A percentile compares a stretch with the other conserved stretches of the same genome.
Evolutionary conservation across 805 yeast species (phyloP).

Genomic region (Suhomyces sp.): DNA sequence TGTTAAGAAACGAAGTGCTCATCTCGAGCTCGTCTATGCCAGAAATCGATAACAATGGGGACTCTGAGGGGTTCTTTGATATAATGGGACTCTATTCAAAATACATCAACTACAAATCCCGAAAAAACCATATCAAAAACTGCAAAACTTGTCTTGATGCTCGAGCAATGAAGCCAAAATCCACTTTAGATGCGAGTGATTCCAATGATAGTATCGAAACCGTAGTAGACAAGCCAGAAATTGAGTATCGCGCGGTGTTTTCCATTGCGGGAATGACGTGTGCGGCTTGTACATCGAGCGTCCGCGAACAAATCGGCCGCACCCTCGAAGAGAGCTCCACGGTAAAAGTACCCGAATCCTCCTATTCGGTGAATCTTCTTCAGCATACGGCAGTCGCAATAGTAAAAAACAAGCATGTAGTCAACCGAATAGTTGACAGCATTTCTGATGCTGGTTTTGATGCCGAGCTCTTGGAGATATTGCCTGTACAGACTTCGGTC

Average conservation of each 20-base stretch:
- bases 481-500: slow-evolving; percentile 52
- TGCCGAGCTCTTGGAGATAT: slow-evolving; percentile 53
- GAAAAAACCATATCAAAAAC: slow-evolving; percentile 35
- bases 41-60: background rate
- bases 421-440: slow-evolving; percentile 27
- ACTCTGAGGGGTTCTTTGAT: slow-evolving; percentile 15
- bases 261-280: slow-evolving; percentile 49
- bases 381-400: slow-evolving; percentile 53
- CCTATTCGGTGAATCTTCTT: slow-evolving; percentile 50
- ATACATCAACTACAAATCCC: slow-evolving; percentile 15
- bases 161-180: background rate
- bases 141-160: slow-evolving; percentile 41
- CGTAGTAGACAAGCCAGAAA: slow-evolving; percentile 20
- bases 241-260: slow-evolving; percentile 47
- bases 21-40: slow-evolving; percentile 7
- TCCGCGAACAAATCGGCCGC: slow-evolving; percentile 15
- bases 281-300: slow-evolving; percentile 34
- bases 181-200: background rate
- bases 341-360: slow-evolving; percentile 17
- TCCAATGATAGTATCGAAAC: slow-evolving; percentile 22
- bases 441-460: slow-evolving; percentile 37
- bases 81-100: slow-evolving; percentile 14
- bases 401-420: slow-evolving; percentile 49
- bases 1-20: slow-evolving; percentile 16
- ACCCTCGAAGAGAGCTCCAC: background rate